These are phyloP conservation scores for Diaporthe batatas DNA, from an alignment of 2,329 filamentous ascomycete genomes.

Conservation along the genomic window DNA sequence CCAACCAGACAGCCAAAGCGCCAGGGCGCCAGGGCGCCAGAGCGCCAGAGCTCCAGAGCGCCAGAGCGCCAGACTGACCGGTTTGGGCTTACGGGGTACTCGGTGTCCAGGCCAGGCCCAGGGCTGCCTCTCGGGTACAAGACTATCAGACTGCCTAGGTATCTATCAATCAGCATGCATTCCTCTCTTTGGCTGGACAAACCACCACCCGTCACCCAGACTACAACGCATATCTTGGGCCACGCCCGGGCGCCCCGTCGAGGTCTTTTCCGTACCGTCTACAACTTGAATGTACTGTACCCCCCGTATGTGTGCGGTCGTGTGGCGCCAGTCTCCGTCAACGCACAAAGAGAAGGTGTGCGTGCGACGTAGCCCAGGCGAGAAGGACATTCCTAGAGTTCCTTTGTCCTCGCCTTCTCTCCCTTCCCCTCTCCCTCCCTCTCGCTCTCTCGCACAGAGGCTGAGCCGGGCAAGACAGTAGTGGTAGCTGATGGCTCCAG, in stretches of 20 bases:
- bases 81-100: conserved; percentile 27
- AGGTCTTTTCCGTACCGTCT: too few species aligned
- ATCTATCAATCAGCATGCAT: too few species aligned
- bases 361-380: too few species aligned
- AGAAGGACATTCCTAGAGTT: background rate
- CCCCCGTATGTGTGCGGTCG: background rate
- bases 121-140: conserved; percentile 7
- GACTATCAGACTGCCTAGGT: background rate
- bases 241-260: too few species aligned
- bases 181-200: background rate
- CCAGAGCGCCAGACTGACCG: conserved; percentile 11
- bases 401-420: conserved; percentile 5
- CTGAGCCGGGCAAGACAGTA: conserved; percentile 4
- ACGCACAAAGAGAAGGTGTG: conserved; percentile 4
- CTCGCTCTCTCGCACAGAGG: background rate
- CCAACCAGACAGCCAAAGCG: background rate
- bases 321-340: background rate
- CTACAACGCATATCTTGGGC: background rate
- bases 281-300: background rate
- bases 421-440: too few species aligned
- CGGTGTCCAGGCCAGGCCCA: conserved; percentile 12
- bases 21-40: background rate
- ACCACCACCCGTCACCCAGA: background rate
- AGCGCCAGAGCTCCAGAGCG: too few species aligned
- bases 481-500: background rate